Evolutionary conservation across 495 filamentous ascomycete genomes (phyloP), one percentile per base, ranked within the genome.

Genomic region (Talaromyces stipitatus): DNA sequence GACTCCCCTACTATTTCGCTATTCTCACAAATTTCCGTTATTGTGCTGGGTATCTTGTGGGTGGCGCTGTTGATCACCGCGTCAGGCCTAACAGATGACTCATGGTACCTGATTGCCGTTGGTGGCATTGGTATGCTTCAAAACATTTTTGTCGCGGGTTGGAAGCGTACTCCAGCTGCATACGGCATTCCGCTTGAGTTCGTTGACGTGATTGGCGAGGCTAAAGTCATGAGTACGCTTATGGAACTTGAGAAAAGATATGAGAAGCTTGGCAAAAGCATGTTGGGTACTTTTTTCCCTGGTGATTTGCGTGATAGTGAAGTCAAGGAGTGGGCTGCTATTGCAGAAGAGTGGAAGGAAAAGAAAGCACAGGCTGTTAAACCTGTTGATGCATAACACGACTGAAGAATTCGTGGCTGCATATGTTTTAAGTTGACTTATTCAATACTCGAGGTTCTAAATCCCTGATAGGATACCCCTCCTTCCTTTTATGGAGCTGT

Each of bases 41-140:
- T 68, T 2, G 51, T 55, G 7, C 38, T 74, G 20, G 65, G 66
- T n/a, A 47, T 69, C 5, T 53, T 76, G 20, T 79, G 73, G 73
- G 56, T 74, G 5, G 45, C 63, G 3, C 63, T 78, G 8, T 67
- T 79, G 12, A 69, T 79, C 50, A 67, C 64, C 4, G 65, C 62
- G 6, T 58, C 68, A 3, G 75, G 68, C 2, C 10, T 78, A 2
- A 59, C 60, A 30, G 16, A 58, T 5, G 57, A 77, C 33, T 66
- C 70, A 0, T 80, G 75, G 76, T 78, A 63, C 58, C 60, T 80
- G 2, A 57, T 80, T 22, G 71, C 62, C 4, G 65, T 78, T 7
- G 74, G 75, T 0, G 71, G 59, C 1, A 52, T 79, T 12, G 75
- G 78, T 7, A 80, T 76, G 61, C 54, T 78, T 11, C 78, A 80